Conservation (phyloP, 1,139 yeast genomes). For the Debaryomycetaceae sp. region DNA sequence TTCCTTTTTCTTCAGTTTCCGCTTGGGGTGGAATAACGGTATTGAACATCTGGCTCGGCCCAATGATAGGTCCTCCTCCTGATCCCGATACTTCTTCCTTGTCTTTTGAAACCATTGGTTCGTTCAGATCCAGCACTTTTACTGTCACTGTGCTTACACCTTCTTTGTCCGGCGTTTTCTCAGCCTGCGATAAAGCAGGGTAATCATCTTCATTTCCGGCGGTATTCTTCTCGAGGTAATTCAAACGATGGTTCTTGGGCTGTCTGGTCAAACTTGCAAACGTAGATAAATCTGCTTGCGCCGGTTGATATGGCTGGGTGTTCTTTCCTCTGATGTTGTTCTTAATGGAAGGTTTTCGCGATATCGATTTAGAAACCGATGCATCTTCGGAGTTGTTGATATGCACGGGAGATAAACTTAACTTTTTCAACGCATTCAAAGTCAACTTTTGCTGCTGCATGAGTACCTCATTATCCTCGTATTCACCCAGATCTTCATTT, state of each 20-base stretch:
- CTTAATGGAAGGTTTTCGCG: constrained; percentile 12
- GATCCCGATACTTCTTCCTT: background rate
- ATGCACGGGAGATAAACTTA: constrained; percentile 44
- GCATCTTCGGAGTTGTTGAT: constrained; percentile 14
- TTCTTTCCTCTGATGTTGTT: constrained; percentile 7
- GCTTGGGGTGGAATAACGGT: background rate
- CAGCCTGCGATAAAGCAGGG: background rate
- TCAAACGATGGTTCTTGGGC: constrained; percentile 20
- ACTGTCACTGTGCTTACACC: background rate
- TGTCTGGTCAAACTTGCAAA: constrained; percentile 48
- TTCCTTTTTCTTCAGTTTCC: background rate
- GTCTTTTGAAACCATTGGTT: background rate
- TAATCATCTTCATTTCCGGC: background rate
- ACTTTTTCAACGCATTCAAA: constrained; percentile 43
- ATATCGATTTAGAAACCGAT: constrained; percentile 7
- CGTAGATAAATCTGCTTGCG: constrained; percentile 50
- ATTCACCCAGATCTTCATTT: constrained; percentile 14
- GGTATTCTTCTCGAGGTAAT: background rate
- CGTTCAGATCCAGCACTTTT: background rate
- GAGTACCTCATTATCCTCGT: constrained; percentile 34
- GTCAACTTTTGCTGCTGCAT: constrained; percentile 43
- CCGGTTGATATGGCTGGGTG: constrained; percentile 47
- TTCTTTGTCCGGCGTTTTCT: background rate
- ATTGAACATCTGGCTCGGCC: background rate
- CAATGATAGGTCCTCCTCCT: background rate